phyloP scores from a whole-genome alignment of 768 basidiomycete genomes.

The Tricholoma sp. region DNA sequence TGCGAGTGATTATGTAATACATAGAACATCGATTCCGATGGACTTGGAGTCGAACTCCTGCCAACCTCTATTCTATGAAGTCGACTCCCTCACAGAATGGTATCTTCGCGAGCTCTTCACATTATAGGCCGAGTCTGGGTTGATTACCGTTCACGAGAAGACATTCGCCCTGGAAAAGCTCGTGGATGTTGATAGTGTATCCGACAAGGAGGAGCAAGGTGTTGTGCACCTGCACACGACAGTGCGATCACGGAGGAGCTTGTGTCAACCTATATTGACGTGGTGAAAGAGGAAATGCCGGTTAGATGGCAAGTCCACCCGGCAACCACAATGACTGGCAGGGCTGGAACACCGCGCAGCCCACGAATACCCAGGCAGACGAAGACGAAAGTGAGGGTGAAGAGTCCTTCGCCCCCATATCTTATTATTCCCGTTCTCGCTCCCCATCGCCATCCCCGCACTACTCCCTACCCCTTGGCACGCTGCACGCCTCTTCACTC shows the following conservation, averaged over 20 bases:
- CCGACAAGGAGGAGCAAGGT: not conserved
- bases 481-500: not conserved
- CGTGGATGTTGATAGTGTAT: not conserved
- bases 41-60: too few relatives aligned
- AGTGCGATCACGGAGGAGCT: too few relatives aligned
- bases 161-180: not conserved
- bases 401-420: not conserved
- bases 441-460: not conserved
- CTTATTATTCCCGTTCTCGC: not conserved
- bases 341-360: not conserved
- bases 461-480: not conserved
- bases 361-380: not conserved
- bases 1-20: too few relatives aligned
- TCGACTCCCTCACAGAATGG: too few relatives aligned
- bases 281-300: not conserved
- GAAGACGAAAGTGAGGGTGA: not conserved
- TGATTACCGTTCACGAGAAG: too few relatives aligned
- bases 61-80: too few relatives aligned
- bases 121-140: too few relatives aligned
- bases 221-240: not conserved
- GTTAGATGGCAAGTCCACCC: not conserved
- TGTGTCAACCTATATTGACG: not conserved
- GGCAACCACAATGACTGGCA: not conserved
- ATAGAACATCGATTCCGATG: too few relatives aligned
- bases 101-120: too few relatives aligned